Base-by-base conservation (phyloP, 164 flowering plant species). In the Piper betle region DNA sequence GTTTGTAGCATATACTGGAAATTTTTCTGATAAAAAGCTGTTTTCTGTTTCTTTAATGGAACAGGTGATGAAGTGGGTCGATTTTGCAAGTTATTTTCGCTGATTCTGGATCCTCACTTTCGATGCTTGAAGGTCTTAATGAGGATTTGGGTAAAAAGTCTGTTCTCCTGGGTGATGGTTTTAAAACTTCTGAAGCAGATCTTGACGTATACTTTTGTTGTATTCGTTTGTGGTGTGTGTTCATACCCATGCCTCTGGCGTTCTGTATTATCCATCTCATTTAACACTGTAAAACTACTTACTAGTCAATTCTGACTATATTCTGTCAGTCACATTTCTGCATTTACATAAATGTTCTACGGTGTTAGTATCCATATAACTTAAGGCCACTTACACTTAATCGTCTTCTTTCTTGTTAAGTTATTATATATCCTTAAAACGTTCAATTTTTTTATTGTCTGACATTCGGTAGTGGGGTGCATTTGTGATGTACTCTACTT, bases 41-140 rank as follows among this genome's bases (percentile, higher is more conserved):
- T 62, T 57, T 46, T 33, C 58, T 15, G 50, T 41, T 53, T 42
- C 7, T 39, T 62, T 64, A 58, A 64, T 54, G 61, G 38, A 77
- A 71, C 77, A 91, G 97, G 79, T 81, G 64, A 67, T 69, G 73
- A 85, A 85, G 63, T 88, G 92, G 95, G 73, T 82, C 57, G 69
- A 56, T 39, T 88, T 85, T 75, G 88, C 87, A 10, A 79, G 79
- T 46, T 72, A 63, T 52, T 80, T 84, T 60, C 82, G 64, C 55
- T 16, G 81, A 81, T 69, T 57, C 80, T 37, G 62, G 71, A 64
- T 70, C 77, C 13, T 71, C 77, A 59, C 39, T 55, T 55, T 72
- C 57, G 53, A 71, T 25, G 57, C 80, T 91, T 38, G 69, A 59
- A 55, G 74, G 62, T 61, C 64, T 88, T 55, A 83, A 92, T 75